Percentiles rank a stretch among this genome's conserved stretches.
phyloP scores from a whole-genome alignment of 2,329 filamentous ascomycete genomes.

The Botrytis medusae region DNA sequence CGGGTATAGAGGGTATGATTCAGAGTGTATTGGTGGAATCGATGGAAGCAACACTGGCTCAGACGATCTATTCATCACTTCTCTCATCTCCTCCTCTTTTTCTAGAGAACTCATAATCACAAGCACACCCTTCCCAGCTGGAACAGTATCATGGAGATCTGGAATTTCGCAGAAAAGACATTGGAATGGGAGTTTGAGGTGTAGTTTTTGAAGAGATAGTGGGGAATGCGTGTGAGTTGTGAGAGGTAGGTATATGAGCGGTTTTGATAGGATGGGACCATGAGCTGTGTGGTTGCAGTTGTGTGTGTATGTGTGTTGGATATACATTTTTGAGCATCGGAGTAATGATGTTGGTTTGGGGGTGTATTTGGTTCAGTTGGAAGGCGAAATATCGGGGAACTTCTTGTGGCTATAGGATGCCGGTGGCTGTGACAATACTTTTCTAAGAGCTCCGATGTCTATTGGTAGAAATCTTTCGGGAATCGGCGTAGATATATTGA shows the following conservation, averaged over 20 bases:
- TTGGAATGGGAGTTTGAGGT: conserved; percentile 19
- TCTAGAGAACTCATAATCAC: neutral
- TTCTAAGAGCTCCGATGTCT: neutral
- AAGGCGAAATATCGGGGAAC: neutral
- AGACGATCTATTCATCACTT: neutral
- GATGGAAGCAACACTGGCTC: neutral
- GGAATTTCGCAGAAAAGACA: conserved; percentile 29
- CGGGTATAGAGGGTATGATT: neutral
- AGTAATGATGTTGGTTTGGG: neutral
- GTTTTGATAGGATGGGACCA: conserved; percentile 20
- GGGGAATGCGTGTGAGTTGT: neutral
- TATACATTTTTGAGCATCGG: conserved; percentile 15
- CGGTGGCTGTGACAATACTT: neutral
- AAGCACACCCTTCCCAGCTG: conserved; percentile 25
- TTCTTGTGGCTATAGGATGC: neutral
- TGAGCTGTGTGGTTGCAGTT: conserved; percentile 27
- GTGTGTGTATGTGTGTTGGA: conserved; percentile 28
- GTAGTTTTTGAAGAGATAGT: neutral
- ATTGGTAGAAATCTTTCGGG: neutral
- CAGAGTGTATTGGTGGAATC: neutral
- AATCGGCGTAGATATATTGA: neutral
- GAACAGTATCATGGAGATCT: neutral
- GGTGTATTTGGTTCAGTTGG: neutral
- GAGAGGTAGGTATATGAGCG: neutral
- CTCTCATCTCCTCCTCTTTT: neutral